These are phyloP conservation scores for Cytospora piceicola DNA, from an alignment of 2,329 filamentous ascomycete genomes.

Conservation along the genomic window DNA sequence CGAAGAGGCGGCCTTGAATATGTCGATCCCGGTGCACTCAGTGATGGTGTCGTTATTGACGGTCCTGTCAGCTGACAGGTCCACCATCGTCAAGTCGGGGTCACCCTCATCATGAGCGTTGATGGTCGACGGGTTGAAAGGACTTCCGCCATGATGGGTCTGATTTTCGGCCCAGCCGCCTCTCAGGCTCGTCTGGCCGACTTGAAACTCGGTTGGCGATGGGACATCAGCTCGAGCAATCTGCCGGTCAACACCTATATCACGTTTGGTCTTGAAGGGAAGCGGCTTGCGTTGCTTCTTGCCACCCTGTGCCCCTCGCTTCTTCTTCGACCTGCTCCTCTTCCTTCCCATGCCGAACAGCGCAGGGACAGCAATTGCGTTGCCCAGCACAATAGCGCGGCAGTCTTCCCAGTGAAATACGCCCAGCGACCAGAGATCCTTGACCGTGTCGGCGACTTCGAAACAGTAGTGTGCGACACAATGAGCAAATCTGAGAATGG, in stretches of 20 bases:
- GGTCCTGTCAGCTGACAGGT: neutral
- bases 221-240: neutral
- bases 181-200: neutral
- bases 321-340: neutral
- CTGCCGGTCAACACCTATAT: neutral
- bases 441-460: neutral
- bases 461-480: neutral
- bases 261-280: neutral
- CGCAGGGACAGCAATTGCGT: neutral
- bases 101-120: slow-evolving; percentile 21
- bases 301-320: neutral
- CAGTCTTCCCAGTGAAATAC: slow-evolving; percentile 9
- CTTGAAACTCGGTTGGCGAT: neutral
- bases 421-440: neutral
- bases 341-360: slow-evolving; percentile 11
- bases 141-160: neutral
- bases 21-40: slow-evolving; percentile 8
- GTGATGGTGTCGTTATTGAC: neutral
- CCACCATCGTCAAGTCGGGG: slow-evolving; percentile 15
- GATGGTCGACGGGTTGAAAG: slow-evolving; percentile 19
- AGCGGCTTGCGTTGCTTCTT: neutral
- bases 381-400: neutral
- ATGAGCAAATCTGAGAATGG: neutral
- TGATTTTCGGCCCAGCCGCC: neutral
- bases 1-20: slow-evolving; percentile 5